Evolutionary conservation across 2,329 filamentous ascomycete genomes (phyloP), one percentile per base, ranked within the genome.

Genomic region (Arthrobotrys sphaeroides): DNA sequence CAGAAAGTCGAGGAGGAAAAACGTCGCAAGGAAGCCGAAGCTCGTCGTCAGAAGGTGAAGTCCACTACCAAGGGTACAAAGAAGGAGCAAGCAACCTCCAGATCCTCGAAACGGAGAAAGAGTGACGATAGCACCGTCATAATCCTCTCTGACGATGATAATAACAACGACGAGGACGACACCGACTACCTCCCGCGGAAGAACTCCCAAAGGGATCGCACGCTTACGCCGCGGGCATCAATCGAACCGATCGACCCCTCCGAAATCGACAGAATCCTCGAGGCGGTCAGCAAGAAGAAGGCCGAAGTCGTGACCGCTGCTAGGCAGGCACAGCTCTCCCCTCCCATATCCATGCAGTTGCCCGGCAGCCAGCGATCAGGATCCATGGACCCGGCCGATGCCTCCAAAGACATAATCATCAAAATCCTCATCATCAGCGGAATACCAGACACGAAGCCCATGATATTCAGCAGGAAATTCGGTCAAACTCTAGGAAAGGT

Each of bases 201-300:
- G 33, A 24, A 24, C 5, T 51, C 55, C n/a, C n/a, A n/a, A 6
- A 51, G 26, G 4, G 72, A 51, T 6, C 20, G 13, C 5, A 57
- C 38, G 5, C 18, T 12, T 7, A 59, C 45, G 1, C 72, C 64
- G 0, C 33, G 38, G 13, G n/a, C 47, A 5, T 38, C 64, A 7
- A 33, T 26, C 10, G 49, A 64, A 16, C 18, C 47, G 20, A n/a
- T 69, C 22, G 57, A 68, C 16, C 38, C 47, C n/a, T 53, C 57
- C 12, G 64, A 75, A n/a, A 28, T 75, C 22, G 64, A 75, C 42
- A 75, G 47, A 38, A 47, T 69, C 16, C 47, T 75, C n/a, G 72
- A 47, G 2, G 72, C 33, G 4, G 64, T 49, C 57, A 74, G 59
- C 22, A 55, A 64, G 38, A 62, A 60, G 9, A 38, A 33, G 16